phyloP scores from a whole-genome alignment of 768 basidiomycete genomes.

The Russula sp. region DNA sequence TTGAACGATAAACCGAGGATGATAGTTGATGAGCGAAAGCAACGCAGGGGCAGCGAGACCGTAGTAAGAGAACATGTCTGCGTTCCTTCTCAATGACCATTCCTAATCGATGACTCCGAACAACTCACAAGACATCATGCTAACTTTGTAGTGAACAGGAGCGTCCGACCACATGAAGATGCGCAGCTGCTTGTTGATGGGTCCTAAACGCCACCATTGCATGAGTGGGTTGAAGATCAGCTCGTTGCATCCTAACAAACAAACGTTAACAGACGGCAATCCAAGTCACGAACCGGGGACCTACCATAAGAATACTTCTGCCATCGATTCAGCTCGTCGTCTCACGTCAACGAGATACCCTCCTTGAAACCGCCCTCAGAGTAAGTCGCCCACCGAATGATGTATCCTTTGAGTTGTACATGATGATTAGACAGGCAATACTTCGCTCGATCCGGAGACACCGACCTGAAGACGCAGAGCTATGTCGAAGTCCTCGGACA shows the following conservation, averaged over 20 bases:
- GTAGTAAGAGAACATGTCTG: slow-evolving; percentile 47
- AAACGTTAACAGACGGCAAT: neutral
- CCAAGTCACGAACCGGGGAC: slow-evolving; percentile 20
- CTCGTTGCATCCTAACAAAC: slow-evolving; percentile 54
- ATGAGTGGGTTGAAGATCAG: slow-evolving; percentile 81
- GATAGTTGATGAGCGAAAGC: slow-evolving; percentile 67
- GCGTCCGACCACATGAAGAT: slow-evolving; percentile 71
- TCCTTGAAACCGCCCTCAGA: slow-evolving; percentile 84
- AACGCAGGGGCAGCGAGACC: slow-evolving; percentile 59
- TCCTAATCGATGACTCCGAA: no score
- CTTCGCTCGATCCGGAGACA: neutral
- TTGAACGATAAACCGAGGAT: slow-evolving; percentile 55
- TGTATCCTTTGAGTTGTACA: slow-evolving; percentile 49
- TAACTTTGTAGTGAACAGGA: slow-evolving; percentile 79
- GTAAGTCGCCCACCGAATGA: slow-evolving; percentile 84
- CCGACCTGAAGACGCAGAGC: slow-evolving; percentile 51
- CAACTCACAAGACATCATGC: slow-evolving; percentile 64
- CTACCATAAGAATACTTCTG: slow-evolving; percentile 80
- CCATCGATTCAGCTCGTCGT: slow-evolving; percentile 91
- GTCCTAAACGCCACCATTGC: slow-evolving; percentile 72
- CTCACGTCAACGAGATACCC: slow-evolving; percentile 82
- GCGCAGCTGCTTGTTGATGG: slow-evolving; percentile 76
- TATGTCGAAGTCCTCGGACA: slow-evolving; percentile 83
- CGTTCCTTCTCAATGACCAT: neutral
- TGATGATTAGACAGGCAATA: neutral